Percentiles rank a stretch among this genome's conserved stretches.
Conservation (phyloP, 2,329 filamentous ascomycete genomes). For the Ophiosphaerella herpotricha region DNA sequence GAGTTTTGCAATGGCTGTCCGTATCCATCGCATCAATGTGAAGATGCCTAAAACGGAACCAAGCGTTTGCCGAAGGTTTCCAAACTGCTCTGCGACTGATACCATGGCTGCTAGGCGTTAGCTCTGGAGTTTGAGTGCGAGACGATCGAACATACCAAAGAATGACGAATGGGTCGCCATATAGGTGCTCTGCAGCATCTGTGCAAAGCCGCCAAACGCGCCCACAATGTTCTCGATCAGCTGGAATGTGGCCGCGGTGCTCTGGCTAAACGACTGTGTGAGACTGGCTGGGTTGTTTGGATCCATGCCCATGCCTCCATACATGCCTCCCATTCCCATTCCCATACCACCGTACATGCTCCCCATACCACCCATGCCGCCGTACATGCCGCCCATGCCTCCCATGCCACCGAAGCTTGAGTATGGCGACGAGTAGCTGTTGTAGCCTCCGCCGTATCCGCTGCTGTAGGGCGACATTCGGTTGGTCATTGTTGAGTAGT, state of each 20-base stretch:
- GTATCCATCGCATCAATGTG: constrained; percentile 91
- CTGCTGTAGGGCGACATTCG: constrained; percentile 56
- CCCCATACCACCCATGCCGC: constrained; percentile 45
- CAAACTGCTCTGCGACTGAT: constrained; percentile 95
- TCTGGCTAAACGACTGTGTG: constrained; percentile 93
- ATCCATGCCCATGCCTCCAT: constrained; percentile 59
- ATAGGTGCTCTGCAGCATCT: constrained; percentile 99
- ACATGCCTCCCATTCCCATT: constrained; percentile 49
- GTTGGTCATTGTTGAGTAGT: constrained; percentile 71
- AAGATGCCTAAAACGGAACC: constrained; percentile 95
- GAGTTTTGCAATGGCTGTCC: constrained; percentile 86
- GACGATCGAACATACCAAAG: constrained; percentile 70
- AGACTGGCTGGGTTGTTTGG: constrained; percentile 91
- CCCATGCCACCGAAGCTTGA: constrained; percentile 55
- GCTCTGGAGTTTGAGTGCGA: background rate
- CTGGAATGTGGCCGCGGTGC: constrained; percentile 95
- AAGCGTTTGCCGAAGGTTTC: constrained; percentile 88
- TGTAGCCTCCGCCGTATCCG: constrained; percentile 57
- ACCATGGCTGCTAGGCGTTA: constrained; percentile 74
- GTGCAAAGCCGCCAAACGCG: constrained; percentile 94
- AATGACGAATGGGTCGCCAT: constrained; percentile 99
- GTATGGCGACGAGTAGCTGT: constrained; percentile 60
- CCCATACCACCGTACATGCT: constrained; percentile 43
- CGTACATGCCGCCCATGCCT: constrained; percentile 53
- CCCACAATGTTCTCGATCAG: constrained; percentile 97